These are phyloP conservation scores for Apophysomyces elegans DNA, from an alignment of 371 early-diverging fungal genomes.

Conservation along the genomic window DNA sequence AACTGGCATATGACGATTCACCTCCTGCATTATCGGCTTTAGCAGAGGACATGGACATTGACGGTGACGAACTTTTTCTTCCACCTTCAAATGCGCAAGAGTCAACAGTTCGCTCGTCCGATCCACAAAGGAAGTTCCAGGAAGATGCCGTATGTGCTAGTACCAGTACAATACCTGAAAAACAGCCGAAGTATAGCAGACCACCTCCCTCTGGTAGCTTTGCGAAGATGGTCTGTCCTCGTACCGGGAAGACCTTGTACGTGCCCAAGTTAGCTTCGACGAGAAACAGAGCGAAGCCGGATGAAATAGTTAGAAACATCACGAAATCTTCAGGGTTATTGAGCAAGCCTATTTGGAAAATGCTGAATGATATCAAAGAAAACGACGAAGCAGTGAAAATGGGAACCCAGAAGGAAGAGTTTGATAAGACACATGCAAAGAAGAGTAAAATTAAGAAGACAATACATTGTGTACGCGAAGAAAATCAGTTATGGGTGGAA, in stretches of 20 bases:
- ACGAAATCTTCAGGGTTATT: conserved; percentile 17
- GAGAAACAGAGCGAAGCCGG: conserved; percentile 15
- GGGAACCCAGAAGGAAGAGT: conserved; percentile 50
- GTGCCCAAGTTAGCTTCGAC: conserved; percentile 41
- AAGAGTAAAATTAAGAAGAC: conserved; percentile 41
- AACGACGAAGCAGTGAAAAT: conserved; percentile 19
- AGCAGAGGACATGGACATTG: conserved; percentile 13
- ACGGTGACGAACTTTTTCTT: background rate
- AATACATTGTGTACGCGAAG: conserved; percentile 12
- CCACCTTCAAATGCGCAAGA: background rate
- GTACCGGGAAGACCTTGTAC: conserved; percentile 52
- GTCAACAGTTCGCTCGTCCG: background rate
- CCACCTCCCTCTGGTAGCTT: conserved; percentile 28
- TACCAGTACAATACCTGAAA: background rate
- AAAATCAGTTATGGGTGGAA: conserved; percentile 81
- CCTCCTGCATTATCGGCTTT: background rate
- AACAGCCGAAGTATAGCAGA: conserved; percentile 6
- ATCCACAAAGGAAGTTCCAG: background rate
- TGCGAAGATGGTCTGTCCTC: conserved; percentile 30
- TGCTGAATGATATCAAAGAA: conserved; percentile 27
- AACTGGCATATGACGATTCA: conserved; percentile 4
- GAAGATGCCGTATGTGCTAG: background rate
- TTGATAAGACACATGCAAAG: conserved; percentile 28
- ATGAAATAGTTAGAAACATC: conserved; percentile 15
- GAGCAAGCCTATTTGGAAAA: conserved; percentile 36